Evolutionary conservation across 1,139 yeast genomes (phyloP).

Genomic region (Kluyveromyces sp.): DNA sequence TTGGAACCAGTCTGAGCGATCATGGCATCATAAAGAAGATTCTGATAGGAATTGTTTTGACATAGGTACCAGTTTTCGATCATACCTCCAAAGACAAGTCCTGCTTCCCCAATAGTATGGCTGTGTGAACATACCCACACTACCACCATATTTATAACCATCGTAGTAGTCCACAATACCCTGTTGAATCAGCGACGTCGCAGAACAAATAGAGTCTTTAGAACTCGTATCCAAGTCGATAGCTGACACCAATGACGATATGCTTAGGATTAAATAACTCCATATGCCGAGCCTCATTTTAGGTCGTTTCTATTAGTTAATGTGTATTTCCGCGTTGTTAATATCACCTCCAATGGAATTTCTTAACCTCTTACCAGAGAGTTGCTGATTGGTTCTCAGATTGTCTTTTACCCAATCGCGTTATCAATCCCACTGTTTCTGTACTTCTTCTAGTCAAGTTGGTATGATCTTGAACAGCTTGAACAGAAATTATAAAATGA

Average conservation of each 20-base stretch:
- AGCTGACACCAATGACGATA: constrained; percentile 6
- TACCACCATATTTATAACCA: constrained; percentile 47
- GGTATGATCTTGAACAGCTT: too few species aligned
- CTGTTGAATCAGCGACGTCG: constrained; percentile 39
- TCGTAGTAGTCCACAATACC: constrained; percentile 56
- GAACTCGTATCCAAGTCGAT: constrained; percentile 29
- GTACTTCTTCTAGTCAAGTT: too few species aligned
- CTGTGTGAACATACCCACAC: constrained; percentile 48
- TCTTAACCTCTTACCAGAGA: too few species aligned
- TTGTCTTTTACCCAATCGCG: too few species aligned
- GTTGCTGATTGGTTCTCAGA: too few species aligned
- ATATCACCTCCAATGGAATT: too few species aligned
- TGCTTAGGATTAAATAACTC: background rate
- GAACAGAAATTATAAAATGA: too few species aligned
- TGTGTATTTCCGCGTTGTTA: too few species aligned
- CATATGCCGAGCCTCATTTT: background rate
- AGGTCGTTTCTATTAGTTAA: background rate
- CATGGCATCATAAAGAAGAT: constrained; percentile 40
- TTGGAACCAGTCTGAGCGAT: constrained; percentile 48
- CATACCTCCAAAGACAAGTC: constrained; percentile 59
- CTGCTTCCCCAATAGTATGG: constrained; percentile 71
- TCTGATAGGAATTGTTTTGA: constrained; percentile 38
- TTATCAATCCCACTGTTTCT: too few species aligned
- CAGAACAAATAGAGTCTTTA: constrained; percentile 40
- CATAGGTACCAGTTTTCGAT: constrained; percentile 47